Conservation (phyloP, 1,139 yeast genomes). For the Geotrichum fermentans region DNA sequence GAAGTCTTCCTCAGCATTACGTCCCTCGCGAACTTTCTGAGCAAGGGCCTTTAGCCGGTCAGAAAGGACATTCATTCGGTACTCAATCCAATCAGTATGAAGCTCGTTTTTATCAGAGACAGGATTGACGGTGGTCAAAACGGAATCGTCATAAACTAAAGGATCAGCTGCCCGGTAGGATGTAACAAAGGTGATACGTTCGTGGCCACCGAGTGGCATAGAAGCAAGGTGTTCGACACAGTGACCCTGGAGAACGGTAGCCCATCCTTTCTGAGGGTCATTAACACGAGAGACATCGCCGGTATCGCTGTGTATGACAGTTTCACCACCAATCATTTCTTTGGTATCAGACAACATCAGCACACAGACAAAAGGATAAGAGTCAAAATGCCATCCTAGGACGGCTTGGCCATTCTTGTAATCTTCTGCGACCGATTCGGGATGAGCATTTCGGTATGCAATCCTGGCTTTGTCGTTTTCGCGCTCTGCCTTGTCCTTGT, state of each 20-base stretch:
- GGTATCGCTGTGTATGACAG: slow-evolving; percentile 44
- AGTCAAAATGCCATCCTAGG: slow-evolving; percentile 53
- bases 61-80: slow-evolving; percentile 36
- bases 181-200: slow-evolving; percentile 51
- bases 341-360: slow-evolving; percentile 55
- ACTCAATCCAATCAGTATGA: slow-evolving; percentile 45
- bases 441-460: slow-evolving; percentile 39
- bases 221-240: slow-evolving; percentile 54
- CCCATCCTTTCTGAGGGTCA: slow-evolving; percentile 52
- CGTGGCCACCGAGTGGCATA: slow-evolving; percentile 48
- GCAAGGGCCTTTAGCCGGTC: slow-evolving; percentile 10
- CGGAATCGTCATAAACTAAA: slow-evolving; percentile 39
- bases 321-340: slow-evolving; percentile 57
- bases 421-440: slow-evolving; percentile 41
- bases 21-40: slow-evolving; percentile 12
- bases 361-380: slow-evolving; percentile 61
- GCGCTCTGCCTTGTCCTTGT: slow-evolving; percentile 28
- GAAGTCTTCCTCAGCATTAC: slow-evolving; percentile 9
- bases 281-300: slow-evolving; percentile 46
- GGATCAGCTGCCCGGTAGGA: slow-evolving; percentile 45
- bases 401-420: slow-evolving; percentile 25
- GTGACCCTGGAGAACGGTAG: slow-evolving; percentile 54
- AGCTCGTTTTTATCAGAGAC: slow-evolving; percentile 38
- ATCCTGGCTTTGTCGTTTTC: slow-evolving; percentile 16
- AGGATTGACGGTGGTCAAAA: slow-evolving; percentile 43